Base-by-base conservation (phyloP, 1,284 basidiomycete species). In the Thecaphora frezii region DNA sequence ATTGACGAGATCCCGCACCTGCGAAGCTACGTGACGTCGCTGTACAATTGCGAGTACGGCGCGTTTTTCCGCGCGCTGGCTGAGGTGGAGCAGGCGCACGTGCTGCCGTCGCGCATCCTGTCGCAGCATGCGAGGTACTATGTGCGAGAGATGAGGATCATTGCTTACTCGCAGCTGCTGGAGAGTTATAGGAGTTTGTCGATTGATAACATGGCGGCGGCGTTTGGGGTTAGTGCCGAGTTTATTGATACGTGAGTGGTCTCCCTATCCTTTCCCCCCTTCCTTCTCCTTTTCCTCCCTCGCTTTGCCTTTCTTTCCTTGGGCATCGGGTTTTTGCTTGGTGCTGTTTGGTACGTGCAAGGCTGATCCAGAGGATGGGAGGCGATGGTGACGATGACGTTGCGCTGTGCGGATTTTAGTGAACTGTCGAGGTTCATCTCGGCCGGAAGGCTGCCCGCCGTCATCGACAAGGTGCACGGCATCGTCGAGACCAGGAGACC, bases 351-450 rank as follows among this genome's bases (percentile, higher is more conserved):
- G n/a, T n/a, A n/a, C n/a, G n/a, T n/a, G n/a, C n/a, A n/a, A n/a
- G n/a, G n/a, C n/a, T n/a, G n/a, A n/a, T n/a, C n/a, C n/a, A n/a
- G n/a, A n/a, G n/a, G n/a, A n/a, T n/a, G n/a, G n/a, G n/a, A n/a
- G n/a, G n/a, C n/a, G n/a, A n/a, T n/a, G n/a, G n/a, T n/a, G n/a
- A n/a, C n/a, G n/a, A n/a, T n/a, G n/a, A n/a, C n/a, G n/a, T n/a
- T n/a, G n/a, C n/a, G n/a, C n/a, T n/a, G n/a, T n/a, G n/a, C n/a
- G n/a, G n/a, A 18, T 36, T 36, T 22, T 49, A 65, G 58, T 28
- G 93, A 98, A 74, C 84, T 97, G 33, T 91, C 91, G 19, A 86
- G 88, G 7, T 96, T 97, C 82, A 97, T 98, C 71, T 89, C 93
- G 2, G 86, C 86, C 18, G 90, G 90, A n/a, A 84, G 93, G 14